Percentiles rank a stretch among this genome's conserved stretches.
phyloP scores from a whole-genome alignment of 2,329 filamentous ascomycete genomes.

The Chaetomium sp. region DNA sequence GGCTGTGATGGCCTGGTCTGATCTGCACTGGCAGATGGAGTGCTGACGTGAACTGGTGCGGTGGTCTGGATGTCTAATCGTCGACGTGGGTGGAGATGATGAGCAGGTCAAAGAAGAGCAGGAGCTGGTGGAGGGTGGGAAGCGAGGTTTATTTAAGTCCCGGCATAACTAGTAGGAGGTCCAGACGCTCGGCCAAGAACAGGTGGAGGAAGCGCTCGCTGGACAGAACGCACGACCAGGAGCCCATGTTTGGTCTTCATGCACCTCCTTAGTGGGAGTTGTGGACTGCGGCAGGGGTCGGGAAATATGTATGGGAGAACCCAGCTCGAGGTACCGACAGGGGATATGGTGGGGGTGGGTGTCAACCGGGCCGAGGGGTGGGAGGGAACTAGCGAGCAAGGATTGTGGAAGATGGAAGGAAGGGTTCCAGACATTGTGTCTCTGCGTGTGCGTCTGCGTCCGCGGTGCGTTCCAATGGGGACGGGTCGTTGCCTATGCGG shows the following conservation, averaged over 20 bases:
- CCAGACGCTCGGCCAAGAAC: constrained; percentile 18
- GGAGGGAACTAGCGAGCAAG: constrained; percentile 26
- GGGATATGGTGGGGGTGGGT: constrained; percentile 19
- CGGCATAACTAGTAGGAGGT: constrained; percentile 24
- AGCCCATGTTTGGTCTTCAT: constrained; percentile 32
- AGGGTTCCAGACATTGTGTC: constrained; percentile 16
- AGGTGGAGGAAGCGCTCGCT: constrained; percentile 25
- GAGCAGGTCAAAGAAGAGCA: constrained; percentile 11
- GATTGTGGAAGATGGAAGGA: constrained; percentile 28
- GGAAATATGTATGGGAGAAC: constrained; percentile 21
- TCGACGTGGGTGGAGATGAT: constrained; percentile 17
- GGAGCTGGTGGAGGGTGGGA: constrained; percentile 25
- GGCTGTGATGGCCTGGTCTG: not conserved
- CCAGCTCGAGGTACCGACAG: constrained; percentile 21
- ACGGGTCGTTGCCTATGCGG: constrained; percentile 14
- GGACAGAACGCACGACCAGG: constrained; percentile 21
- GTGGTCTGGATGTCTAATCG: constrained; percentile 4
- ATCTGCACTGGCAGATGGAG: constrained; percentile 14
- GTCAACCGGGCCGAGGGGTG: constrained; percentile 30
- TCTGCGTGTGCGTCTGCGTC: not conserved
- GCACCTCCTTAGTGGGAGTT: constrained; percentile 24
- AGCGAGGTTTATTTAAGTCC: constrained; percentile 36
- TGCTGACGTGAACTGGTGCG: constrained; percentile 3
- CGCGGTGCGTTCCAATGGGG: not conserved
- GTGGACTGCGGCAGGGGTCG: constrained; percentile 7